Evolutionary conservation across 1,139 yeast species (phyloP), one percentile per base, ranked within the genome.

Genomic region (Candida mesenterica): DNA sequence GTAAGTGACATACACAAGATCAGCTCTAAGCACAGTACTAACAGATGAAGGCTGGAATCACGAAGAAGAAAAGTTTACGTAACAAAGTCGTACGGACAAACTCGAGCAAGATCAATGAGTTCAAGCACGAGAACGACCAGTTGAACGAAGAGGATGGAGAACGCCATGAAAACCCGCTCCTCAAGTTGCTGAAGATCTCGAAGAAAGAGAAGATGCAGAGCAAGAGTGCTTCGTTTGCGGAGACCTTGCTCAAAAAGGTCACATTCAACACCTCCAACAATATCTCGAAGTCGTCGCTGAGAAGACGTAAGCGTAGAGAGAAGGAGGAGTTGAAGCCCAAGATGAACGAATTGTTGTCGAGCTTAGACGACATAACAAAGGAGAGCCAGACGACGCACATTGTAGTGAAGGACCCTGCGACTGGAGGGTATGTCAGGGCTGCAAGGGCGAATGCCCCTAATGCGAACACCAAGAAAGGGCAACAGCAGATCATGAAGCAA

Each of bases 241-340:
- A 55, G 46, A 52, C 52, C 33, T 50, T 49, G 56, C 48, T 53
- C 32, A 47, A 43, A 25, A 59, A 60, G 35, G 59, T 58, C 17
- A 59, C 67, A 8, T 55, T 57, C 42, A 62, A 61, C 41, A 57
- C 62, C 5, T 58, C 65, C 12, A 59, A 58, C 27, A 63, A 64
- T n/a, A 67, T 82, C 24, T 78, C 86, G 23, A 83, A 82, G 52
- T 79, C 87, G 3, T 66, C 87, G 1, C 47, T 72, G 8, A 69
- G 88, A 50, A 73, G 90, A 59, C 70, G 83, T 41, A 82, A 80
- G 53, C 70, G 87, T 44, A 79, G 77, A 52, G 68, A 71, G 32
- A 75, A 72, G 50, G 82, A 81, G 42, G 76, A 79, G 45, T 63
- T 84, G 42, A 73, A 73, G 44, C 87, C 90, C 4, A 74, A 79